Conservation (phyloP, 2,329 filamentous ascomycete genomes). For the Aureobasidium sp. region DNA sequence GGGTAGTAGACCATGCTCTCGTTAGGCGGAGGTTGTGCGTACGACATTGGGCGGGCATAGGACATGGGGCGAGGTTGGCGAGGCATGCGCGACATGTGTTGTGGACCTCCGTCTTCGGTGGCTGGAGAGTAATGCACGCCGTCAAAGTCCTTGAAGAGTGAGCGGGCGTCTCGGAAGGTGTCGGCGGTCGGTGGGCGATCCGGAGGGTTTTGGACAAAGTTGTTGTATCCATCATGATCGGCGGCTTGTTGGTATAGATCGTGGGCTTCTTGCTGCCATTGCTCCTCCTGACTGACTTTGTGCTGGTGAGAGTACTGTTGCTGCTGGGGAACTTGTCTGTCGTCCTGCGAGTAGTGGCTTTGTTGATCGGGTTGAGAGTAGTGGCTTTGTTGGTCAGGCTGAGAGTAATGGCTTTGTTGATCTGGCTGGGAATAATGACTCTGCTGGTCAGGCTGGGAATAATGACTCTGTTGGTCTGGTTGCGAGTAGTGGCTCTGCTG, state of each 20-base stretch:
- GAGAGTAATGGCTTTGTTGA: not conserved
- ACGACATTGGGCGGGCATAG: slow-evolving; percentile 43
- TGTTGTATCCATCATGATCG: not conserved
- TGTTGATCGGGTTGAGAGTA: not conserved
- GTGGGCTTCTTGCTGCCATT: slow-evolving; percentile 1
- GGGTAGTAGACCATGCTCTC: slow-evolving; percentile 91
- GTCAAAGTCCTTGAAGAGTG: slow-evolving; percentile 72
- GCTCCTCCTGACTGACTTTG: not conserved
- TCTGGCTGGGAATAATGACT: not conserved
- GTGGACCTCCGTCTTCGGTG: slow-evolving; percentile 20
- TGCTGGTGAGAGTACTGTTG: slow-evolving; percentile 1
- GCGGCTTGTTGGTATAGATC: slow-evolving; percentile 1
- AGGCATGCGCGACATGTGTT: slow-evolving; percentile 14
- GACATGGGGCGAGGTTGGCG: slow-evolving; percentile 13
- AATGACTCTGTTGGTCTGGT: not conserved
- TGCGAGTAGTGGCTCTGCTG: not conserved
- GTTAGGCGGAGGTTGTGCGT: slow-evolving; percentile 51
- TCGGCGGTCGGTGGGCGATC: slow-evolving; percentile 45
- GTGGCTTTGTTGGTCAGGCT: not conserved
- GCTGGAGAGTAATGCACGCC: slow-evolving; percentile 64
- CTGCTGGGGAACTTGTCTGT: not conserved
- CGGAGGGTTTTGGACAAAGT: slow-evolving; percentile 14
- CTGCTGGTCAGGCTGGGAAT: not conserved
- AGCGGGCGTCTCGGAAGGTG: slow-evolving; percentile 56
- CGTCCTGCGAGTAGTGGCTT: not conserved